Percentiles rank a stretch among this genome's conserved stretches.
Conservation (phyloP, 148 eudicot species). For the Dianthus caryophyllus region DNA sequence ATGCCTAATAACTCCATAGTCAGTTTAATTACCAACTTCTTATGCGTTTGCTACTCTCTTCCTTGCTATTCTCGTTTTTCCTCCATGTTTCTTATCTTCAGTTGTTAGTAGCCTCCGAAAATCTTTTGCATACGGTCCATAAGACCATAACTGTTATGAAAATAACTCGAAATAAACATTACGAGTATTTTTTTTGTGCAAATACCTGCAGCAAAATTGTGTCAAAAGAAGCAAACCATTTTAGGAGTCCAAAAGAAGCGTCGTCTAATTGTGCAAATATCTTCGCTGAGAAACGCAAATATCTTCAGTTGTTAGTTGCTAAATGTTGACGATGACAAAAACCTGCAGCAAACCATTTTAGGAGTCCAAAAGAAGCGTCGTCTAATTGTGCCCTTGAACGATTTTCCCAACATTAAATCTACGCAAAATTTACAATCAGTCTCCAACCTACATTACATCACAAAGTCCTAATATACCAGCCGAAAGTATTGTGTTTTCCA, state of each 20-base stretch:
- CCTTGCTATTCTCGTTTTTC: not conserved
- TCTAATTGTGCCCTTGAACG: not conserved
- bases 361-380: too few species aligned
- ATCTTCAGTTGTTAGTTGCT: too few species aligned
- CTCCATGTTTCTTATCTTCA: conserved; percentile 18
- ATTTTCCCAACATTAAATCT: not conserved
- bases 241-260: not conserved
- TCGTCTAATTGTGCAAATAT: not conserved
- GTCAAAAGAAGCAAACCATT: too few species aligned
- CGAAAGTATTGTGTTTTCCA: conserved; percentile 2
- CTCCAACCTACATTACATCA: conserved; percentile 15
- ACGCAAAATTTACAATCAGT: conserved; percentile 6
- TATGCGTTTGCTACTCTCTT: not conserved
- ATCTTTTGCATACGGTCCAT: too few species aligned
- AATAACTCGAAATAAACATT: too few species aligned
- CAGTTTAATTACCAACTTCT: not conserved
- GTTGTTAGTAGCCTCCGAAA: too few species aligned
- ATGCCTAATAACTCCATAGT: conserved; percentile 20
- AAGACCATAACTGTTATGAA: too few species aligned
- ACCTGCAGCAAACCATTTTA: not conserved
- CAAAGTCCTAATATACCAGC: not conserved
- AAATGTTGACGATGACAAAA: not conserved
- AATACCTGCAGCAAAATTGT: too few species aligned
- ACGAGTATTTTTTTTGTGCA: too few species aligned
- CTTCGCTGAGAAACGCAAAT: not conserved